Evolutionary conservation across 345 rosid species (phyloP).

Genomic region (Acer saccharum): DNA sequence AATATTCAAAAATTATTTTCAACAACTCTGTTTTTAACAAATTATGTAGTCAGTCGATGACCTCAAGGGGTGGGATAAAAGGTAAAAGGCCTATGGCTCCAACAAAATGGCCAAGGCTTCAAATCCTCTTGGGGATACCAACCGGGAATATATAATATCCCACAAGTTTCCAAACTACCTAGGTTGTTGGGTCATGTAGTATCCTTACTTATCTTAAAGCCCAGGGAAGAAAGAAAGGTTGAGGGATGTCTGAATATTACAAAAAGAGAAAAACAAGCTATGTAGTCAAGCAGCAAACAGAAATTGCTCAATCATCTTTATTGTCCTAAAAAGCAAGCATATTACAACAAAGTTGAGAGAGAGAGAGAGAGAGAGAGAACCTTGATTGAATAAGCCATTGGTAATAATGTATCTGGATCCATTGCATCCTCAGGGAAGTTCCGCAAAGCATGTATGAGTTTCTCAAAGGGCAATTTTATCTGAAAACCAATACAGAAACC

Average conservation of each 20-base stretch:
- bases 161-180: background rate
- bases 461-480: constrained; percentile 87
- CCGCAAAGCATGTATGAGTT: constrained; percentile 86
- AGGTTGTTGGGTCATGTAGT: background rate
- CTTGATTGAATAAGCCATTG: constrained; percentile 92
- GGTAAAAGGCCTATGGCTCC: too few relatives aligned
- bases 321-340: background rate
- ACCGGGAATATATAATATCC: background rate
- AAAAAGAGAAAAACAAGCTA: background rate
- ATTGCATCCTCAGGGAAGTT: constrained; percentile 91
- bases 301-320: background rate
- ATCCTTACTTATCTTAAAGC: background rate
- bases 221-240: background rate
- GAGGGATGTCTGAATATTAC: too few relatives aligned
- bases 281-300: background rate
- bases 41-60: too few relatives aligned
- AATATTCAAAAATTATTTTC: too few relatives aligned
- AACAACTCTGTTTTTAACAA: too few relatives aligned
- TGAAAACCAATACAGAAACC: constrained; percentile 21
- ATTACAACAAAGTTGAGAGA: background rate
- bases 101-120: background rate
- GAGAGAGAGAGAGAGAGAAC: constrained; percentile 36
- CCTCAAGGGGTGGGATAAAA: too few relatives aligned
- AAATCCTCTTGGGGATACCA: background rate
- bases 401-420: constrained; percentile 87